phyloP scores from a whole-genome alignment of 2,329 filamentous ascomycete species.

The Neoarthrinium moseri region DNA sequence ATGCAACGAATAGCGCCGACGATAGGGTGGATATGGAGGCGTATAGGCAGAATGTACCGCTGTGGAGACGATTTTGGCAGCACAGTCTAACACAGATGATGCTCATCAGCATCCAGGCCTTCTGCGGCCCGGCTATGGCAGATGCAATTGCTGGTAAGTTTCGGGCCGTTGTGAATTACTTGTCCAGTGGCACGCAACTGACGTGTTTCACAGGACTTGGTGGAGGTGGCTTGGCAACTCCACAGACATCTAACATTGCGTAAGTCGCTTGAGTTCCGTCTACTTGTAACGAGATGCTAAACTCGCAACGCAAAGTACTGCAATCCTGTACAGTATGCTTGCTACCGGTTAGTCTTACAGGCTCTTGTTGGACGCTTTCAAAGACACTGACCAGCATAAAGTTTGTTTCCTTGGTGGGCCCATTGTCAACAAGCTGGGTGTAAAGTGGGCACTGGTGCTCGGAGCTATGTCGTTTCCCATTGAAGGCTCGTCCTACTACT shows the following conservation, averaged over 20 bases:
- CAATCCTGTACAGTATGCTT: slow-evolving; percentile 26
- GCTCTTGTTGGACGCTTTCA: too few relatives aligned
- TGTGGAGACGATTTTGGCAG: slow-evolving; percentile 43
- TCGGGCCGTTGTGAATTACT: neutral
- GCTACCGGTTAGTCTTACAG: slow-evolving; percentile 22
- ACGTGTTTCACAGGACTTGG: slow-evolving; percentile 28
- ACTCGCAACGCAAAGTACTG: slow-evolving; percentile 10
- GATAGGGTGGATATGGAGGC: slow-evolving; percentile 33
- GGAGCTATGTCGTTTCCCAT: slow-evolving; percentile 41
- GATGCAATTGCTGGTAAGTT: slow-evolving; percentile 35
- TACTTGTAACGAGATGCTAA: neutral
- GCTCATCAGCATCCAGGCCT: slow-evolving; percentile 43
- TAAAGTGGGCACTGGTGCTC: slow-evolving; percentile 44
- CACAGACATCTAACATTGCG: slow-evolving; percentile 40
- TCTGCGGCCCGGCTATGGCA: slow-evolving; percentile 39
- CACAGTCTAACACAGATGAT: slow-evolving; percentile 49
- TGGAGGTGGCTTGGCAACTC: slow-evolving; percentile 43
- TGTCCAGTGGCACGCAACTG: neutral
- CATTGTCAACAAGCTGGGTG: slow-evolving; percentile 44
- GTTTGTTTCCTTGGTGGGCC: slow-evolving; percentile 42
- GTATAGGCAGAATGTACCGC: slow-evolving; percentile 26
- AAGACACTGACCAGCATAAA: too few relatives aligned
- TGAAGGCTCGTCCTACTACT: slow-evolving; percentile 45
- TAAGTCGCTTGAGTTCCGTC: slow-evolving; percentile 17
- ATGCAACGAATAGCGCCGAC: slow-evolving; percentile 13